Conservation (phyloP, 2,329 filamentous ascomycete species). For the Clonostachys byssicola region DNA sequence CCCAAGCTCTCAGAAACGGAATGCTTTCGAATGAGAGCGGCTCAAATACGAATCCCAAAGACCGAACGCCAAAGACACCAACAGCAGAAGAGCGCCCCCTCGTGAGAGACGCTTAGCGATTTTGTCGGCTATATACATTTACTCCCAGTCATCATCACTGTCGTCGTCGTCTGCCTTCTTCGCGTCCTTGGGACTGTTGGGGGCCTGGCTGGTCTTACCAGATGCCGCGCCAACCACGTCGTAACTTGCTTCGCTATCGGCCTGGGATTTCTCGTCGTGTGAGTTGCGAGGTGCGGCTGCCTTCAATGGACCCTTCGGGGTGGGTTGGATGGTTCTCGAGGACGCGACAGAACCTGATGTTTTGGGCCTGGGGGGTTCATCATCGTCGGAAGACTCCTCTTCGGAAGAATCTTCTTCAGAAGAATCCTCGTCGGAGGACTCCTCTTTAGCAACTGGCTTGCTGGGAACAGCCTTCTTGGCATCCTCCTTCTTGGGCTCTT, state of each 20-base stretch:
- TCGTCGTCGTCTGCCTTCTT: constrained; percentile 28
- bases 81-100: background rate
- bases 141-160: constrained; percentile 77
- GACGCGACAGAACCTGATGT: constrained; percentile 49
- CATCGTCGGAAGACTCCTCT: constrained; percentile 28
- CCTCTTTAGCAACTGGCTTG: too few species aligned
- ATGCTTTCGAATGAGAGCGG: background rate
- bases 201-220: constrained; percentile 73
- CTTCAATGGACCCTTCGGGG: constrained; percentile 45
- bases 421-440: too few species aligned
- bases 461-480: background rate
- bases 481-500: too few species aligned
- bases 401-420: constrained; percentile 2
- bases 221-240: constrained; percentile 82
- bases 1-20: background rate
- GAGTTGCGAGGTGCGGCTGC: constrained; percentile 65
- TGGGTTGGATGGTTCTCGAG: constrained; percentile 52
- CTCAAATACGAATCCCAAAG: background rate
- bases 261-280: constrained; percentile 84
- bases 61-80: background rate
- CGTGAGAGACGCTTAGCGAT: too few species aligned
- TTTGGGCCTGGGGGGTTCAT: constrained; percentile 22
- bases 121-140: constrained; percentile 9
- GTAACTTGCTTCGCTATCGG: constrained; percentile 93
- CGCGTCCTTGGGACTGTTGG: constrained; percentile 56